Percentiles rank a stretch among this genome's conserved stretches.
Evolutionary conservation across 108 stramenopile species (phyloP).

Genomic region (Pseudonitzschia pungens): DNA sequence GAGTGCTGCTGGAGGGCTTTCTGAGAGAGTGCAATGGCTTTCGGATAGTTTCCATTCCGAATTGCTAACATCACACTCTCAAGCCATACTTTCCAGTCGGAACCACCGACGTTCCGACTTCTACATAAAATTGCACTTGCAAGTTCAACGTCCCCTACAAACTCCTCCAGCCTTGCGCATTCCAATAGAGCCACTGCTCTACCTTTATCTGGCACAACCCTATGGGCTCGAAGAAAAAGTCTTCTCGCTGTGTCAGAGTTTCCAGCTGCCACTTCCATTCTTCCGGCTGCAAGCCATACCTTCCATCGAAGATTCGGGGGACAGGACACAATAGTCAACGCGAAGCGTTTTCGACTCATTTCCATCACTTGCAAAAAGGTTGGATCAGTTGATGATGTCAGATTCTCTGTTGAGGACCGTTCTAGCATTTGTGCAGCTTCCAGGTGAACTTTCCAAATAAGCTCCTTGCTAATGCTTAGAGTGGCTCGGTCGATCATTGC

Average conservation of each 20-base stretch:
- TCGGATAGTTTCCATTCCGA: conserved; percentile 57
- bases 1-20: conserved; percentile 82
- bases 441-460: conserved; percentile 95
- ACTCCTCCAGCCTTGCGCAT: conserved; percentile 92
- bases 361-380: conserved; percentile 31
- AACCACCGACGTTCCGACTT: conserved; percentile 70
- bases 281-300: conserved; percentile 93
- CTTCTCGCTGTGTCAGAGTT: conserved; percentile 65
- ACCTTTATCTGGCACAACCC: conserved; percentile 89
- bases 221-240: conserved; percentile 87
- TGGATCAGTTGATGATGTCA: conserved; percentile 37
- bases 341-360: conserved; percentile 62
- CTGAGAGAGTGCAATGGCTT: conserved; percentile 72
- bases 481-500: conserved; percentile 81
- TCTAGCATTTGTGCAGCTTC: conserved; percentile 94
- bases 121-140: conserved; percentile 86
- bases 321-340: conserved; percentile 82
- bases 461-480: conserved; percentile 86
- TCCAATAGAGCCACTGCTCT: conserved; percentile 87
- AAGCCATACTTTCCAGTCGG: conserved; percentile 96
- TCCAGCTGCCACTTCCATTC: conserved; percentile 92
- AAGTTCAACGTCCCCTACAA: conserved; percentile 74
- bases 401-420: conserved; percentile 63
- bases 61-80: conserved; percentile 91
- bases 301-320: conserved; percentile 94